Evolutionary conservation across 2,329 filamentous ascomycete genomes (phyloP).

Genomic region (Calonectria crousiana): DNA sequence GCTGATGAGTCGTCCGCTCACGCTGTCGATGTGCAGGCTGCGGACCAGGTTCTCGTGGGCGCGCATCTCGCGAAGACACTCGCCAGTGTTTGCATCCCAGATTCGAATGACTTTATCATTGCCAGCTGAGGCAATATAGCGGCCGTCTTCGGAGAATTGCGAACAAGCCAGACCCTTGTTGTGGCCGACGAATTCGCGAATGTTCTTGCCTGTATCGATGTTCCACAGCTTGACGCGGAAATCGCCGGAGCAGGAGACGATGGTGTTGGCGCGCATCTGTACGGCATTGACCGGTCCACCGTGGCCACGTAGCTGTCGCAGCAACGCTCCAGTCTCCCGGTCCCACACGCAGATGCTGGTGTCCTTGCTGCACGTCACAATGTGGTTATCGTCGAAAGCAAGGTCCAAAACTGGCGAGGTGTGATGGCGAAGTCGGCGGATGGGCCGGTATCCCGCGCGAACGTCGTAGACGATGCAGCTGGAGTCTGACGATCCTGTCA

Average conservation of each 20-base stretch:
- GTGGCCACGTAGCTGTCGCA: slow-evolving; percentile 87
- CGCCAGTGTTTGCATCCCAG: slow-evolving; percentile 92
- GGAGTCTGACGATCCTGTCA: slow-evolving; percentile 93
- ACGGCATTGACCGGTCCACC: slow-evolving; percentile 95
- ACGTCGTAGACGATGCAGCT: slow-evolving; percentile 94
- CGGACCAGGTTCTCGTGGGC: slow-evolving; percentile 90
- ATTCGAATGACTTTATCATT: slow-evolving; percentile 97
- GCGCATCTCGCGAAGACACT: slow-evolving; percentile 82
- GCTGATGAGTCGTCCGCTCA: slow-evolving; percentile 87
- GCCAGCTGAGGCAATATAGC: slow-evolving; percentile 91
- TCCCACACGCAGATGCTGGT: slow-evolving; percentile 95
- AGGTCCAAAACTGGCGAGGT: slow-evolving; percentile 92
- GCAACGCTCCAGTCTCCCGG: slow-evolving; percentile 78
- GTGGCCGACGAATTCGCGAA: slow-evolving; percentile 91
- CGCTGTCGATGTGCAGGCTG: slow-evolving; percentile 89
- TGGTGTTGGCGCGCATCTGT: slow-evolving; percentile 90
- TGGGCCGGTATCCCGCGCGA: slow-evolving; percentile 80
- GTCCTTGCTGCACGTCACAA: slow-evolving; percentile 98
- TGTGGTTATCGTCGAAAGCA: slow-evolving; percentile 90
- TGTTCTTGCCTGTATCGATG: slow-evolving; percentile 85
- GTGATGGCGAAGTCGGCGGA: slow-evolving; percentile 83
- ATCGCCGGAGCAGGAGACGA: slow-evolving; percentile 94
- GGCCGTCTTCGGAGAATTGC: slow-evolving; percentile 95
- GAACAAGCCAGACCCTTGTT: slow-evolving; percentile 95
- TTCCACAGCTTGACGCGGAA: slow-evolving; percentile 97